Evolutionary conservation across 2,329 filamentous ascomycete genomes (phyloP), one percentile per base, ranked within the genome.

Genomic region (Aspergillus vadensis): DNA sequence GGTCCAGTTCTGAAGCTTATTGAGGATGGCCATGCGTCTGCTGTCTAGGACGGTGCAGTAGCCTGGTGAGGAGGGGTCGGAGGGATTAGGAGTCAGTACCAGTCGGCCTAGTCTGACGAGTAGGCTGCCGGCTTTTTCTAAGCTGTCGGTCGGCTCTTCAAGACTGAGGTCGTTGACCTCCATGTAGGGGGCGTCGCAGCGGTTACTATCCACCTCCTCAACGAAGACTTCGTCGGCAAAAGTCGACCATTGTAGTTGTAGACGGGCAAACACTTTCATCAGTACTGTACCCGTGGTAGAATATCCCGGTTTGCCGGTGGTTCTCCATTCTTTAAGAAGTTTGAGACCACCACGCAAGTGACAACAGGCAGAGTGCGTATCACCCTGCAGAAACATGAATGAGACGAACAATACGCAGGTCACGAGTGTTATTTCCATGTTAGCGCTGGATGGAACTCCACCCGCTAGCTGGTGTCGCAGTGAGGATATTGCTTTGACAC

Each of bases 331-430:
- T 15, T 41, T 21, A 12, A 55, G 52, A 6, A 55, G 52, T 47
- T 59, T 59, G 12, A 57, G 47, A 1, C 65, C 63, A 1, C 55
- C 56, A n/a, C 56, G 55, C n/a, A 65, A 44, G 25, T 65, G 58
- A n/a, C 23, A 38, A 30, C 53, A 51, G 44, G 59, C 63, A 2
- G 55, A 38, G 2, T 44, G 10, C 9, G 49, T 55, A 21, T 66
- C 61, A 17, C 61, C 61, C 48, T 67, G 64, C 30, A 63, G 57
- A n/a, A 65, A 58, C 15, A 62, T 53, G 21, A 63, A 56, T 10
- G 61, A 65, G 10, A 66, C 43, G 10, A 67, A 56, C 10, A 67
- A 47, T 32, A 65, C 56, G 53, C 64, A 65, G 15, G 60, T 59
- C n/a, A 63, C 44, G n/a, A 67, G 43, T 6, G 57, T 57, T 12